Evolutionary conservation across 2,329 filamentous ascomycete genomes (phyloP), one percentile per base, ranked within the genome.

Genomic region (Fusarium globosum): DNA sequence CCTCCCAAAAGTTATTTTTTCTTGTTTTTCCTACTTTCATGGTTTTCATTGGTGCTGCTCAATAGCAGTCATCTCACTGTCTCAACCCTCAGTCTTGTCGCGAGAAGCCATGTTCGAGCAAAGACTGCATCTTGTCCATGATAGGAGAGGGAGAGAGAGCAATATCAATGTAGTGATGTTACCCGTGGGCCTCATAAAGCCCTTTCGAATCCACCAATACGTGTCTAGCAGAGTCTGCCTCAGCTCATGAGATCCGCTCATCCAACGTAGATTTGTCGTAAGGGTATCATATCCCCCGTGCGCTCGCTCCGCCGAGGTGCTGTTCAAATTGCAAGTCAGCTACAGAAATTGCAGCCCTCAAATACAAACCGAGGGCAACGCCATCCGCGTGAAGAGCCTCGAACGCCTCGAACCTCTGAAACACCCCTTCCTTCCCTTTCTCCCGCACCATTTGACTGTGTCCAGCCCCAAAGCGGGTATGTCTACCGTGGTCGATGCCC

Each of bases 211-310:
- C 52, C 72, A 71, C 61, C 69, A 74, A 68, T 71, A 75, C 77
- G 70, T 30, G 30, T 80, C 72, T 75, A 78, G 68, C 41, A 69
- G 74, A 77, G 59, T 56, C 68, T 70, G 71, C 72, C 71, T 69
- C 73, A 60, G 72, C 73, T 74, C 79, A 73, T 76, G 75, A 76
- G 77, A 72, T 77, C 71, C 68, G 69, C 76, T 79, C 78, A 73
- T 82, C 75, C 79, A 80, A 80, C 78, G 77, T 79, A 78, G 75
- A 76, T 74, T 76, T 78, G 73, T 81, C 80, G 76, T 81, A 77
- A 79, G 81, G 78, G 80, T 82, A 82, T 82, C 79, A 79, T 81
- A 76, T 75, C 76, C 72, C 67, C 71, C 79, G 51, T 72, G 59
- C 73, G 61, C 67, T 73, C 73, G 60, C 67, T 73, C 73, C 68